Evolutionary conservation across 2,329 filamentous ascomycete genomes (phyloP), one percentile per base, ranked within the genome.

Genomic region (Talaromyces islandicus): DNA sequence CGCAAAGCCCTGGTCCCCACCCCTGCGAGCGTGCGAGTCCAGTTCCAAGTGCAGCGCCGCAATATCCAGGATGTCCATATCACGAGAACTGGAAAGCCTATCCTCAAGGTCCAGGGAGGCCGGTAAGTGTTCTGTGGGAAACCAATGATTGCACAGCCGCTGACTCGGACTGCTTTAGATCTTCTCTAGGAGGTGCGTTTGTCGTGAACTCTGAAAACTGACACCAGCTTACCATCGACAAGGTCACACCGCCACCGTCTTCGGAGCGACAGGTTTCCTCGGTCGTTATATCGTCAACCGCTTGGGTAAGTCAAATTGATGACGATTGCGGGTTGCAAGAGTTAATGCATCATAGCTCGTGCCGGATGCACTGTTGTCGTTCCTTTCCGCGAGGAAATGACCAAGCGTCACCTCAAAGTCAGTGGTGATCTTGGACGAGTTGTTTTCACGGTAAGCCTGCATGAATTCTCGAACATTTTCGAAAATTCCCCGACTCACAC

Each of bases 241-340:
- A 91, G 93, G 93, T 67, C 92, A 97, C 79, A 97, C 92, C 64
- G 93, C 90, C 63, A 99, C 94, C 61, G 93, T 99, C 70, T 99
- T 99, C 79, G 94, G 94, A 78, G 94, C 94, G 71, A 97, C 92
- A 63, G 94, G 94, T 65, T 93, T 96, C 76, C 81, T 99, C 59
- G 94, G 94, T 73, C 88, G 94, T 73, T 99, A 99, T 77, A 96
- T 99, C 73, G 94, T 99, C 73, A 96, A 97, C 80, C 86, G 91
- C 75, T 84, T 99, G 73, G 92, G 92, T 88, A 81, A 64, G 79
- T 69, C 30, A 57, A n/a, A 29, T 24, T 29, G 27, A 24, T 11
- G 12, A 50, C 25, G 30, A 48, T 59, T 17, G 57, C 14, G 65
- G 38, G 30, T 21, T 83, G 74, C 65, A 46, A 46, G 65, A 52